Conservation (phyloP, 139 green algal genomes). For the Volvox reticuliferus region DNA sequence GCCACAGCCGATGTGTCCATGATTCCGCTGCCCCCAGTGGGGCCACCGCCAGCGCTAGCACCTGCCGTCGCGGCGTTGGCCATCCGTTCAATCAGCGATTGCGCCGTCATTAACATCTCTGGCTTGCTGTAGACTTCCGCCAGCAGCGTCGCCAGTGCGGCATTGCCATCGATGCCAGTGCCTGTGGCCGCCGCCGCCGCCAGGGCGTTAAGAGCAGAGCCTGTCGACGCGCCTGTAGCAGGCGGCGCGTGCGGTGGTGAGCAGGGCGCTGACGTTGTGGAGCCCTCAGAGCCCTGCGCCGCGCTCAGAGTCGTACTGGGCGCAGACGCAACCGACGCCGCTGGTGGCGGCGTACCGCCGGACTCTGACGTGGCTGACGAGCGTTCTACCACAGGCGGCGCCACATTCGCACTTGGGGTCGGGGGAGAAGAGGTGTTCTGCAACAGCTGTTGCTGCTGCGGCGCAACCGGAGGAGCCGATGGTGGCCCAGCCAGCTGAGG, state of each 20-base stretch:
- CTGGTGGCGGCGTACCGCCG: neutral
- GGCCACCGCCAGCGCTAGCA: neutral
- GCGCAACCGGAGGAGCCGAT: neutral
- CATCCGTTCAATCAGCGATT: slow-evolving; percentile 29
- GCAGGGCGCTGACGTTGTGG: neutral
- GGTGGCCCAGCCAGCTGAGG: neutral
- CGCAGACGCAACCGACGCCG: neutral
- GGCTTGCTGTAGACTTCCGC: slow-evolving; percentile 35
- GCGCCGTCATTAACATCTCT: slow-evolving; percentile 10
- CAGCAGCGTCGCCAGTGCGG: slow-evolving; percentile 23
- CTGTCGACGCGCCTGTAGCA: neutral
- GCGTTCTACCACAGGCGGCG: neutral
- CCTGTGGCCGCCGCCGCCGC: neutral
- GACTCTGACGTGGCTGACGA: neutral
- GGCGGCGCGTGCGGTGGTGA: neutral
- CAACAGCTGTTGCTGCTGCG: neutral
- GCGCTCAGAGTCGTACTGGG: neutral
- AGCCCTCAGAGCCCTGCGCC: neutral
- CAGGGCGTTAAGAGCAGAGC: neutral
- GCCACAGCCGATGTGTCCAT: slow-evolving; percentile 21
- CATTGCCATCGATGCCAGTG: neutral
- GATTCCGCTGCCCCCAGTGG: neutral
- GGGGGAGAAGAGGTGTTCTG: neutral
- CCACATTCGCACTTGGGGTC: neutral
- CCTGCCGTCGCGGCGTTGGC: neutral